phyloP scores from a whole-genome alignment of 2,329 filamentous ascomycete species.

The Ceratocystis lukuohia region DNA sequence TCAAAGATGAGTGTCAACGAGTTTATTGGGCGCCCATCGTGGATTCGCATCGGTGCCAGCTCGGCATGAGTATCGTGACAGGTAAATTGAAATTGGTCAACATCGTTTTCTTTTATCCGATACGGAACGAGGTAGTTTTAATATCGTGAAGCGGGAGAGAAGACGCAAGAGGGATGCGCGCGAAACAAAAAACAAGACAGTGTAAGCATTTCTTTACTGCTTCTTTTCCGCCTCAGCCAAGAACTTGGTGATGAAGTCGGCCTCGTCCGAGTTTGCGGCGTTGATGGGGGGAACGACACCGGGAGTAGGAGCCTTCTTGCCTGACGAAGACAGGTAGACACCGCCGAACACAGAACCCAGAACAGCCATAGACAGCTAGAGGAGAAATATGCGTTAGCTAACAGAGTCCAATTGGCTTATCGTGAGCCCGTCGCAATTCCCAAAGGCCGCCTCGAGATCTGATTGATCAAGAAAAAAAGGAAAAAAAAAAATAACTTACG shows the following conservation, averaged over 20 bases:
- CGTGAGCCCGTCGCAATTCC: background rate
- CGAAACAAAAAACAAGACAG: background rate
- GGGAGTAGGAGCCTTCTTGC: slow-evolving; percentile 33
- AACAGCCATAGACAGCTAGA: slow-evolving; percentile 42
- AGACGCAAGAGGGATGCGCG: background rate
- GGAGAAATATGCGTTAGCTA: slow-evolving; percentile 19
- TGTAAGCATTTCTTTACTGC: slow-evolving; percentile 10
- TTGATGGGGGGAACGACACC: slow-evolving; percentile 44
- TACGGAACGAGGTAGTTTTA: background rate
- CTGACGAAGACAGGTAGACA: slow-evolving; percentile 32
- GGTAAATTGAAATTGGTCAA: background rate
- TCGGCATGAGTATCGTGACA: background rate
- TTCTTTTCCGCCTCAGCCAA: slow-evolving; percentile 22
- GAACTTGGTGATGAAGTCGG: slow-evolving; percentile 49
- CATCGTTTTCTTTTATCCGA: background rate
- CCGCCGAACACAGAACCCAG: slow-evolving; percentile 40
- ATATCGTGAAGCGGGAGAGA: background rate
- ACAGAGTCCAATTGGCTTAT: background rate
- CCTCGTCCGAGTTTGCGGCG: slow-evolving; percentile 48
- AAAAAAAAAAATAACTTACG: slow-evolving; percentile 31
- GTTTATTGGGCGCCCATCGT: background rate
- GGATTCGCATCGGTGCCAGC: background rate
- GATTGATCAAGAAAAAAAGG: background rate
- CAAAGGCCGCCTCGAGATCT: background rate
- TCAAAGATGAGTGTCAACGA: background rate